Percentiles rank a stretch among this genome's conserved stretches.
Evolutionary conservation across 2,329 filamentous ascomycete species (phyloP).

Genomic region (Leptosphaerulina australis): DNA sequence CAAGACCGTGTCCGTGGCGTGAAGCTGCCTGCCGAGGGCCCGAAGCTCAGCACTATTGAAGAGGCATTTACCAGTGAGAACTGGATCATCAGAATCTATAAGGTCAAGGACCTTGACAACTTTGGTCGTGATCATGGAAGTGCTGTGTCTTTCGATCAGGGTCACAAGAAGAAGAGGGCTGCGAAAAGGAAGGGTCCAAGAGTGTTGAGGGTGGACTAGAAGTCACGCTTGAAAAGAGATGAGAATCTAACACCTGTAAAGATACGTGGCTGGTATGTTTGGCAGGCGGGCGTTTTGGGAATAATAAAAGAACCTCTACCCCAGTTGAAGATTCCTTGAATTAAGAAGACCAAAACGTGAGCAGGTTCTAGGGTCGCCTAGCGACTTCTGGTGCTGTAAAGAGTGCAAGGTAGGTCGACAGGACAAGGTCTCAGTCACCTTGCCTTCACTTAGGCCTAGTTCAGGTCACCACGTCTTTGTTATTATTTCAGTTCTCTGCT

Average conservation of each 20-base stretch:
- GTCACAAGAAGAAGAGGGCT: constrained; percentile 82
- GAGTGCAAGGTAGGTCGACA: background rate
- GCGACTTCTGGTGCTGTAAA: background rate
- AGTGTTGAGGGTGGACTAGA: constrained; percentile 73
- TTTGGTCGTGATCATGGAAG: constrained; percentile 84
- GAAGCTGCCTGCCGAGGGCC: constrained; percentile 80
- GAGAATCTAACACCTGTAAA: constrained; percentile 38
- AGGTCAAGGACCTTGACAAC: constrained; percentile 99
- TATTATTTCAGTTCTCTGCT: background rate
- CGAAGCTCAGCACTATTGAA: constrained; percentile 85
- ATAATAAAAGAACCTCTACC: constrained; percentile 33
- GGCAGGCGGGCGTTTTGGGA: constrained; percentile 37
- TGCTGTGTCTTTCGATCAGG: constrained; percentile 73
- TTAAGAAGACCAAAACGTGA: background rate
- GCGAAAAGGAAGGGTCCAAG: constrained; percentile 74
- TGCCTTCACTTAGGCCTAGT: constrained; percentile 4
- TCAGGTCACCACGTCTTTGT: background rate
- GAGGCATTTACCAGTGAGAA: constrained; percentile 99
- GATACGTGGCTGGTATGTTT: constrained; percentile 29
- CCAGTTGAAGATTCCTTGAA: background rate
- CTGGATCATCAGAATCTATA: constrained; percentile 99
- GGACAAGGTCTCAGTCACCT: background rate
- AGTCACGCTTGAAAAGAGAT: constrained; percentile 18
- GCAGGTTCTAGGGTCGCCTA: too few species aligned
- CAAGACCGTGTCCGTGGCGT: constrained; percentile 85